phyloP scores from a whole-genome alignment of 495 filamentous ascomycete species.

The Penicillium macrosclerotiorum region DNA sequence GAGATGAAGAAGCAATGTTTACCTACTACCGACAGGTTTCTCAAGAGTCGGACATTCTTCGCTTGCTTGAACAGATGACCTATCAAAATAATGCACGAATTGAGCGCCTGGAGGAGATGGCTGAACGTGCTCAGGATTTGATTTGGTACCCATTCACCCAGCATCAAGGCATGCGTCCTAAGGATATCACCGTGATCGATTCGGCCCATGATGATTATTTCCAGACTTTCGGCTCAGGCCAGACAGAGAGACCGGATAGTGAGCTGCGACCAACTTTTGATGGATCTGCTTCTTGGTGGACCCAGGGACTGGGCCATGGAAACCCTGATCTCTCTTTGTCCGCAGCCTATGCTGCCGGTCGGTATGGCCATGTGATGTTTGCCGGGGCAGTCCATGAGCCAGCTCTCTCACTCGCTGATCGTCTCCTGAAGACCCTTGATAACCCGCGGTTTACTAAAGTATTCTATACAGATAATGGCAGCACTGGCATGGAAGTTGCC shows the following conservation, averaged over 20 bases:
- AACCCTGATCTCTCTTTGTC: constrained; percentile 64
- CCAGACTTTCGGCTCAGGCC: constrained; percentile 47
- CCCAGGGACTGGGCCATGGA: constrained; percentile 75
- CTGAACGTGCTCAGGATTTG: constrained; percentile 48
- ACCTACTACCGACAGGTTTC: constrained; percentile 52
- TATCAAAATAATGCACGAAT: constrained; percentile 51
- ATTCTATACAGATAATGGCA: constrained; percentile 79
- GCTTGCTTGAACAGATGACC: constrained; percentile 47
- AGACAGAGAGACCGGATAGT: constrained; percentile 5
- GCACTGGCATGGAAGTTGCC: constrained; percentile 75
- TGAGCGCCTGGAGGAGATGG: constrained; percentile 56
- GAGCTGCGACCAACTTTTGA: constrained; percentile 64
- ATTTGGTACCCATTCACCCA: constrained; percentile 87
- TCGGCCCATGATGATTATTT: constrained; percentile 75
- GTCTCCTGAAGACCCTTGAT: constrained; percentile 50
- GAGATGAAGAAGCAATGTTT: constrained; percentile 54
- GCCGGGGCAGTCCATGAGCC: constrained; percentile 70
- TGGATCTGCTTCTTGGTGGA: constrained; percentile 84
- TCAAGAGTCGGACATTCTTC: constrained; percentile 34
- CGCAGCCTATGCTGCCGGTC: constrained; percentile 74
- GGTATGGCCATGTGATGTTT: constrained; percentile 86
- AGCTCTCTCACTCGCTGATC: constrained; percentile 61
- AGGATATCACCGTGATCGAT: constrained; percentile 67
- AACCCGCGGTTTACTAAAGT: constrained; percentile 63
- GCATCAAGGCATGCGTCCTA: constrained; percentile 56